Conservation (phyloP, 441 rosid genomes). For the Arabidopsis lyrata region DNA sequence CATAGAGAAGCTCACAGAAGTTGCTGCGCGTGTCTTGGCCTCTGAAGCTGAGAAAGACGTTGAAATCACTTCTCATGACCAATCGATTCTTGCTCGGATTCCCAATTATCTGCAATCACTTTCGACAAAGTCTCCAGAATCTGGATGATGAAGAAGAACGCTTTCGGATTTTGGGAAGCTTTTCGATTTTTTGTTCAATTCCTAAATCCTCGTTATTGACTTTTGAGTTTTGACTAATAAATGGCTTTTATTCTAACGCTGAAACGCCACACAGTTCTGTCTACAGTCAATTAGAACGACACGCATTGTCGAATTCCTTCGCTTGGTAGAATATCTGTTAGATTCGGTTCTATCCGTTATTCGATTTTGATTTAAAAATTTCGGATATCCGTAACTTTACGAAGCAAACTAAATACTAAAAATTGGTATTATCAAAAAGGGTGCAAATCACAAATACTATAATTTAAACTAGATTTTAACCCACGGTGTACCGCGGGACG, state of each 20-base stretch:
- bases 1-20: slow-evolving; percentile 44
- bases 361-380: no score
- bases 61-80: slow-evolving; percentile 22
- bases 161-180: not conserved
- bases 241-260: no score
- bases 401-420: no score
- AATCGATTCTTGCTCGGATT: not conserved
- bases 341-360: no score
- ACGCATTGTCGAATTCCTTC: not conserved
- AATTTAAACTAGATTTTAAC: no score
- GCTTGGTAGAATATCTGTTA: no score
- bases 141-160: no score
- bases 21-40: slow-evolving; percentile 56
- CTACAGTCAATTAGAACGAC: not conserved
- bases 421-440: no score
- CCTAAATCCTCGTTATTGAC: not conserved
- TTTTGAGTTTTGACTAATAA: not conserved
- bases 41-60: slow-evolving; percentile 66
- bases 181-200: not conserved
- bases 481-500: no score
- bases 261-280: slow-evolving; percentile 10
- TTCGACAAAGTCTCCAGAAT: not conserved
- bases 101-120: not conserved
- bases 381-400: no score
- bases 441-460: no score